phyloP scores from a whole-genome alignment of 805 yeast species.

The Ogataea ganodermae region DNA sequence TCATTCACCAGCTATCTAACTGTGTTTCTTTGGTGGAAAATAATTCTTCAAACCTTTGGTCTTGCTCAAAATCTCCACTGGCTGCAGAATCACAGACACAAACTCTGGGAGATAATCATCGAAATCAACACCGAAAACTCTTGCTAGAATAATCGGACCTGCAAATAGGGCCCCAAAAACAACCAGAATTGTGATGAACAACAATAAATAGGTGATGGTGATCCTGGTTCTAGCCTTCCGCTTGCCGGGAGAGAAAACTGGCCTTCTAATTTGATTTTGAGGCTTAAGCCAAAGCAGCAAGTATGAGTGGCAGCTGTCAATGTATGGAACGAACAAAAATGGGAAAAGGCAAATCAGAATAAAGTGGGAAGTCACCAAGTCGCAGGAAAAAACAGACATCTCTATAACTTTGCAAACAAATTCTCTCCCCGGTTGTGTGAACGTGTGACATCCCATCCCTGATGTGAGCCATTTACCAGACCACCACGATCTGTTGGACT shows the following conservation, averaged over 20 bases:
- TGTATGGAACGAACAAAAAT: slow-evolving; percentile 59
- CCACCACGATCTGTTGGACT: slow-evolving; percentile 75
- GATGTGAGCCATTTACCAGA: slow-evolving; percentile 69
- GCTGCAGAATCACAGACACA: slow-evolving; percentile 43
- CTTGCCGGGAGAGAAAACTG: slow-evolving; percentile 42
- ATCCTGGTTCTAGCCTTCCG: slow-evolving; percentile 43
- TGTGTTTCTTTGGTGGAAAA: slow-evolving; percentile 25
- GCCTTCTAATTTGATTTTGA: slow-evolving; percentile 47
- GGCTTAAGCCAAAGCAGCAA: slow-evolving; percentile 64
- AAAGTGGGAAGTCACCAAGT: slow-evolving; percentile 59
- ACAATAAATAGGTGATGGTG: slow-evolving; percentile 34
- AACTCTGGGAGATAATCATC: slow-evolving; percentile 43
- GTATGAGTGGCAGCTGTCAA: slow-evolving; percentile 67
- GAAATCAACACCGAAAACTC: slow-evolving; percentile 41
- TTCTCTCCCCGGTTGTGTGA: slow-evolving; percentile 68
- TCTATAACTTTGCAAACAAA: slow-evolving; percentile 63
- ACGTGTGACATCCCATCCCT: slow-evolving; percentile 59
- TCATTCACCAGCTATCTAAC: slow-evolving; percentile 5
- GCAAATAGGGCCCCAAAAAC: slow-evolving; percentile 38
- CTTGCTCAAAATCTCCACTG: slow-evolving; percentile 34
- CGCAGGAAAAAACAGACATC: slow-evolving; percentile 67
- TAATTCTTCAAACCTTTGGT: slow-evolving; percentile 42
- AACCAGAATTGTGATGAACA: slow-evolving; percentile 37
- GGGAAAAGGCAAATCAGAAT: slow-evolving; percentile 62
- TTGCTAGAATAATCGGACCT: slow-evolving; percentile 41